Conservation (phyloP, 805 yeast species). For the Scheffersomyces ergatensis region DNA sequence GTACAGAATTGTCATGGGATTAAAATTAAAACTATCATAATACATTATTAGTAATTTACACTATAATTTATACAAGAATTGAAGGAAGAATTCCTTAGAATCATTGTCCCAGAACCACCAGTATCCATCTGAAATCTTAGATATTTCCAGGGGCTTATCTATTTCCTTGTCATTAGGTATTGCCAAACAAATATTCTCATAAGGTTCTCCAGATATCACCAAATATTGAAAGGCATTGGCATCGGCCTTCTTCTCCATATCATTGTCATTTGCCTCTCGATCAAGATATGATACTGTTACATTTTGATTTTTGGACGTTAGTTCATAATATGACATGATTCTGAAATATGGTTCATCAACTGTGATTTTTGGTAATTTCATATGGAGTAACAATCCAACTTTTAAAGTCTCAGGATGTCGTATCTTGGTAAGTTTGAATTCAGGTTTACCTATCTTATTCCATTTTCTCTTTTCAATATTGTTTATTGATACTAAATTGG, state of each 20-base stretch:
- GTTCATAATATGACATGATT: slow-evolving; percentile 77
- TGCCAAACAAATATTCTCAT: slow-evolving; percentile 74
- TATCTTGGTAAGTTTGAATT: slow-evolving; percentile 64
- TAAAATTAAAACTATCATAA: no score
- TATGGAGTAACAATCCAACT: slow-evolving; percentile 64
- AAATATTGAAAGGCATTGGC: slow-evolving; percentile 59
- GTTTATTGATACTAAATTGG: slow-evolving; percentile 28
- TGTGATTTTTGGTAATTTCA: slow-evolving; percentile 52
- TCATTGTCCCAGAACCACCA: slow-evolving; percentile 80
- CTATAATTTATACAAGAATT: slow-evolving; percentile 50
- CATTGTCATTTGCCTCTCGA: slow-evolving; percentile 8
- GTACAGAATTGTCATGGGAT: no score
- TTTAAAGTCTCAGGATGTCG: slow-evolving; percentile 57
- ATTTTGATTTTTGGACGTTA: slow-evolving; percentile 37
- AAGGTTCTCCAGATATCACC: slow-evolving; percentile 86
- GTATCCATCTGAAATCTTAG: slow-evolving; percentile 29
- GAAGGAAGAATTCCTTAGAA: slow-evolving; percentile 65
- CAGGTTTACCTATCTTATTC: slow-evolving; percentile 71
- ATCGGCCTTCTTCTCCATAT: slow-evolving; percentile 15
- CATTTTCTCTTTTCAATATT: slow-evolving; percentile 46
- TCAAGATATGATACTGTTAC: slow-evolving; percentile 21
- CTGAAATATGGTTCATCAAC: slow-evolving; percentile 62
- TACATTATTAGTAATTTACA: neutral
- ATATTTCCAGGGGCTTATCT: slow-evolving; percentile 26
- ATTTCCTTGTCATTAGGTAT: slow-evolving; percentile 63